Evolutionary conservation across 2,329 filamentous ascomycete species (phyloP), one percentile per base, ranked within the genome.

Genomic region (Arthroderma sp.): DNA sequence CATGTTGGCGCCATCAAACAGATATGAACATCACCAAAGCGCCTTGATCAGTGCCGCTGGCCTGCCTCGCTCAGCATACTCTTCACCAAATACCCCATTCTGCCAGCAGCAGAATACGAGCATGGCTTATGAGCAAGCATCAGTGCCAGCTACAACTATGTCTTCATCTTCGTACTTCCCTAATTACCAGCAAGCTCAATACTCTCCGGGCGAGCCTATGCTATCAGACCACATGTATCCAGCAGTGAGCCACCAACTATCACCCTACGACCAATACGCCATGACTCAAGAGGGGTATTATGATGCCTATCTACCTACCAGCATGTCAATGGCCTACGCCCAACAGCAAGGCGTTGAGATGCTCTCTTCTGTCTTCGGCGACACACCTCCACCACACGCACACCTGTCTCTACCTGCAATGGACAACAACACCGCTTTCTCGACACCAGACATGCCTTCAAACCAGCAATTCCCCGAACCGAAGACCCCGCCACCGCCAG

Each of bases 371-470:
- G 23, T 33, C 5, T 25, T 21, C 25, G 17, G 23, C 19, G 11
- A 13, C 17, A 38, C 51, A 21, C 51, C 51, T 11, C 21, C 33
- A 2, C n/a, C 51, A 13, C 33, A 37, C 17, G 33, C 33, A 7
- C 37, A 38, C 11, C 37, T 39, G 8, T 25, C 51, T 38, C 21
- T 44, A 55, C 54, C 54, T 5, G 15, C 39, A 13, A 55, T 55
- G 54, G 54, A 55, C 21, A 44, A 15, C 47, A 58, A 56, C 28
- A 70, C 68, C 33, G 68, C 67, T 2, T 68, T 71, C 9, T 66
- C 70, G 1, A 73, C 71, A 1, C 71, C 72, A 6, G 67, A 73
- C 51, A 66, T 73, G 37, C 65, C 71, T 15, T 68, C 70, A n/a
- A 68, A 68, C 37, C 69, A 70, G 55, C 65, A 68, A 23, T 66